A percentile compares a stretch with the other conserved stretches of the same genome.
phyloP scores from a whole-genome alignment of 2,329 filamentous ascomycete genomes.

The Phyllosticta citriasiana region DNA sequence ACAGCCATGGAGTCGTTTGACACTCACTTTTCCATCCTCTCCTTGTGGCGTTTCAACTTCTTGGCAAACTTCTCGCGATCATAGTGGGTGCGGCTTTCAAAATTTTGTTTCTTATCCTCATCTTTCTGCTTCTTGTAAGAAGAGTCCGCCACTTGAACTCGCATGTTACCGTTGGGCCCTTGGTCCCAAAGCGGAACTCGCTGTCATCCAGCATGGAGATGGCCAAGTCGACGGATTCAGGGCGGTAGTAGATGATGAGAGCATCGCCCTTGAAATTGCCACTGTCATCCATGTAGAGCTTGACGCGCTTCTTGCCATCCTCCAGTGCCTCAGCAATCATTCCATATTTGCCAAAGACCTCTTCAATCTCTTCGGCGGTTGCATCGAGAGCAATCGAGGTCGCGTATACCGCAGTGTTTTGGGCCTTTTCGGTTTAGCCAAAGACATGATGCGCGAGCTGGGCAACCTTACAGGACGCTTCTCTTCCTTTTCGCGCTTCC shows the following conservation, averaged over 20 bases:
- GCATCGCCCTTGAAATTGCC: slow-evolving; percentile 91
- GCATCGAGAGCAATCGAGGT: slow-evolving; percentile 76
- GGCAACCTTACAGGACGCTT: slow-evolving; percentile 21
- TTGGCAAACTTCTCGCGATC: slow-evolving; percentile 31
- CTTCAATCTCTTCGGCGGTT: slow-evolving; percentile 68
- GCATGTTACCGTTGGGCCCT: slow-evolving; percentile 51
- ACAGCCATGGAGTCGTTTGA: too few relatives aligned
- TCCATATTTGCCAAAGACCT: slow-evolving; percentile 79
- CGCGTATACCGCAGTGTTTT: slow-evolving; percentile 55
- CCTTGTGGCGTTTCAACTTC: slow-evolving; percentile 78
- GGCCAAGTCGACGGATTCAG: slow-evolving; percentile 81
- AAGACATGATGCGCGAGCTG: slow-evolving; percentile 14
- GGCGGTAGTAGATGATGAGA: slow-evolving; percentile 87
- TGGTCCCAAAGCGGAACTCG: slow-evolving; percentile 60
- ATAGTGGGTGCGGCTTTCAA: slow-evolving; percentile 12
- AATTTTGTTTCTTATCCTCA: slow-evolving; percentile 32
- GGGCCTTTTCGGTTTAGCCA: neutral
- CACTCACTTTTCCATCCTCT: slow-evolving; percentile 63
- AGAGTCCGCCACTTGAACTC: slow-evolving; percentile 73
- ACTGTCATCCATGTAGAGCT: slow-evolving; percentile 74
- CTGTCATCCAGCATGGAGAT: slow-evolving; percentile 73
- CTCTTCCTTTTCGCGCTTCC: neutral
- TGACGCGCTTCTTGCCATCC: slow-evolving; percentile 77
- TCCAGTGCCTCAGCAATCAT: slow-evolving; percentile 94
- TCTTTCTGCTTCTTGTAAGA: slow-evolving; percentile 87